Conservation (phyloP, 495 filamentous ascomycete genomes). For the Penicillium simplicissimum region DNA sequence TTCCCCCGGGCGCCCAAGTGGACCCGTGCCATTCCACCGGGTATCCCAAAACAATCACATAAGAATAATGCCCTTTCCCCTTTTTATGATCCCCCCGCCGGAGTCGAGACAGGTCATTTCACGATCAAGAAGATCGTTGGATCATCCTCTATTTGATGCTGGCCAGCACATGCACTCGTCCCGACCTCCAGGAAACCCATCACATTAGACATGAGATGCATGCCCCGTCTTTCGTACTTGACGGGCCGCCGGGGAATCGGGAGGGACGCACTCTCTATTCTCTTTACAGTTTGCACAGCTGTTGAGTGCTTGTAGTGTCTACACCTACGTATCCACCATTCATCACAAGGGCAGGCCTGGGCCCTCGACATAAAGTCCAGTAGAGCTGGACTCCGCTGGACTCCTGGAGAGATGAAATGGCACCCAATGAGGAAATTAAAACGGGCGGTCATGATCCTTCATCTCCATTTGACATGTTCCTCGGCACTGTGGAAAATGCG, state of each 20-base stretch:
- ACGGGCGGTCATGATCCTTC: neutral
- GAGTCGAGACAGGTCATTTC: conserved; percentile 3
- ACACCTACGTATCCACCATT: neutral
- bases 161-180: neutral
- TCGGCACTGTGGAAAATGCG: conserved; percentile 11
- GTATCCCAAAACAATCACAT: neutral
- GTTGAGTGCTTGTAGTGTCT: too few species aligned
- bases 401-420: neutral
- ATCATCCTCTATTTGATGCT: neutral
- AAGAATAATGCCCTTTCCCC: neutral
- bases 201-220: conserved; percentile 9
- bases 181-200: conserved; percentile 2
- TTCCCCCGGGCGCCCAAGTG: conserved; percentile 12
- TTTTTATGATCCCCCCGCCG: neutral
- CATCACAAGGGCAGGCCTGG: neutral
- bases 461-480: conserved; percentile 21
- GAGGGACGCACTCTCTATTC: neutral
- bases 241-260: conserved; percentile 21
- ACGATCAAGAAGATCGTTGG: neutral
- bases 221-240: conserved; percentile 13
- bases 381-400: too few species aligned
- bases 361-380: neutral
- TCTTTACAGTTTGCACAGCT: too few species aligned
- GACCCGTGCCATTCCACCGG: neutral
- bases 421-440: neutral